Evolutionary conservation across 768 basidiomycete species (phyloP).

Genomic region (Phylloporus scabripes): DNA sequence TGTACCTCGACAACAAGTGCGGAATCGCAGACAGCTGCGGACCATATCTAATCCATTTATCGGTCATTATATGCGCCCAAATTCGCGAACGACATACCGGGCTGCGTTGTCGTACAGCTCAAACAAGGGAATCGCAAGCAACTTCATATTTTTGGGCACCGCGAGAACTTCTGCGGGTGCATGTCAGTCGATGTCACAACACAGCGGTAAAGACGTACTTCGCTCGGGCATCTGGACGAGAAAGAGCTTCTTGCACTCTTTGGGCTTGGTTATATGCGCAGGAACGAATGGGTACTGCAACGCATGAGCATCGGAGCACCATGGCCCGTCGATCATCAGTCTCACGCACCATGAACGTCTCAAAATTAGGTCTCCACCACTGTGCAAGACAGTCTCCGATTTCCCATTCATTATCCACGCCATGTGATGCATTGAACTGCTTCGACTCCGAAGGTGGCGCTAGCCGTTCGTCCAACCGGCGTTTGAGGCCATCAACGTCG

Average conservation of each 20-base stretch:
- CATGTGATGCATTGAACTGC: constrained; percentile 75
- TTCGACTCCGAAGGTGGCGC: constrained; percentile 67
- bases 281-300: constrained; percentile 87
- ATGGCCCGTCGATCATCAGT: neutral
- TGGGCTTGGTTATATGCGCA: constrained; percentile 95
- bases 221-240: constrained; percentile 92
- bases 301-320: neutral
- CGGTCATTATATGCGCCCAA: constrained; percentile 1
- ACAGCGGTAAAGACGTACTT: constrained; percentile 48
- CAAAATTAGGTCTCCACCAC: constrained; percentile 98
- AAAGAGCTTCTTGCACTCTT: constrained; percentile 96
- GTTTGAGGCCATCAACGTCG: constrained; percentile 86
- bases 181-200: neutral
- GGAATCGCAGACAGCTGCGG: constrained; percentile 94
- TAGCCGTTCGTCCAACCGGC: constrained; percentile 82
- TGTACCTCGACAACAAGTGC: constrained; percentile 81
- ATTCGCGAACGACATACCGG: constrained; percentile 39
- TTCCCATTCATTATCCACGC: constrained; percentile 88
- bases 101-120: constrained; percentile 98
- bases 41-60: constrained; percentile 53
- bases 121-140: constrained; percentile 92
- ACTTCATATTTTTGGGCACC: constrained; percentile 98
- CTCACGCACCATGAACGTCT: constrained; percentile 89
- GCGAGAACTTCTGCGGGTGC: constrained; percentile 75
- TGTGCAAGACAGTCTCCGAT: constrained; percentile 95